Evolutionary conservation across 768 basidiomycete species (phyloP).

Genomic region (Xerocomellus amylosporus): DNA sequence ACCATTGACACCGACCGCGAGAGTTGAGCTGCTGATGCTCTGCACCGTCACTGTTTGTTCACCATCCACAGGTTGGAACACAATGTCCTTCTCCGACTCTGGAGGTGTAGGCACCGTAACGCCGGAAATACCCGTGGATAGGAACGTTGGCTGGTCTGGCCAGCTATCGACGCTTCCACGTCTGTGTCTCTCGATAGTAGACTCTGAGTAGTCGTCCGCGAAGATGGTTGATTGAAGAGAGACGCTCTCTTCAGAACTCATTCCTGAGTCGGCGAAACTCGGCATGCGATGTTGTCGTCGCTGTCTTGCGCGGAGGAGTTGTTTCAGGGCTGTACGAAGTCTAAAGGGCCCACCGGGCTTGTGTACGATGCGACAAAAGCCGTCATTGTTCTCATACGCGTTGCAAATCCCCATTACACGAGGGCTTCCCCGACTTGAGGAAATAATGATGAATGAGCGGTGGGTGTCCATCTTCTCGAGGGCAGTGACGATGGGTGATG

Average conservation of each 20-base stretch:
- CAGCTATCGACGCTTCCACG: conserved; percentile 35
- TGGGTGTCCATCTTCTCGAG: conserved; percentile 53
- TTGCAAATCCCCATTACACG: conserved; percentile 57
- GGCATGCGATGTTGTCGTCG: conserved; percentile 28
- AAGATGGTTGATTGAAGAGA: conserved; percentile 30
- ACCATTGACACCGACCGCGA: conserved; percentile 58
- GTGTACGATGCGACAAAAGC: conserved; percentile 84
- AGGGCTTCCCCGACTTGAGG: conserved; percentile 65
- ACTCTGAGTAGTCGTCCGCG: conserved; percentile 22
- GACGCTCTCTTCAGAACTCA: conserved; percentile 25
- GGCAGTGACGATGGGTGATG: conserved; percentile 52
- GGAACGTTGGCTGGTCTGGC: conserved; percentile 16
- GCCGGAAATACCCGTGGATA: conserved; percentile 8
- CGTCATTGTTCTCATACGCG: conserved; percentile 77
- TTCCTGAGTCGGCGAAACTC: conserved; percentile 16
- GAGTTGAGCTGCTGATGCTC: conserved; percentile 38
- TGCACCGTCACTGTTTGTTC: conserved; percentile 9
- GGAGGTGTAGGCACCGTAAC: conserved; percentile 19
- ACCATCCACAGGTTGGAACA: conserved; percentile 14
- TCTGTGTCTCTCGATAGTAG: conserved; percentile 23
- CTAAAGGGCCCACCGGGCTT: conserved; percentile 87
- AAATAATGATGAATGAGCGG: conserved; percentile 74
- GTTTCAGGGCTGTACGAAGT: conserved; percentile 62
- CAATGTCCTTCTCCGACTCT: conserved; percentile 32
- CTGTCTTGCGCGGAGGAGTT: conserved; percentile 32